Conservation (phyloP, 345 rosid genomes). For the Noccaea caerulescens region DNA sequence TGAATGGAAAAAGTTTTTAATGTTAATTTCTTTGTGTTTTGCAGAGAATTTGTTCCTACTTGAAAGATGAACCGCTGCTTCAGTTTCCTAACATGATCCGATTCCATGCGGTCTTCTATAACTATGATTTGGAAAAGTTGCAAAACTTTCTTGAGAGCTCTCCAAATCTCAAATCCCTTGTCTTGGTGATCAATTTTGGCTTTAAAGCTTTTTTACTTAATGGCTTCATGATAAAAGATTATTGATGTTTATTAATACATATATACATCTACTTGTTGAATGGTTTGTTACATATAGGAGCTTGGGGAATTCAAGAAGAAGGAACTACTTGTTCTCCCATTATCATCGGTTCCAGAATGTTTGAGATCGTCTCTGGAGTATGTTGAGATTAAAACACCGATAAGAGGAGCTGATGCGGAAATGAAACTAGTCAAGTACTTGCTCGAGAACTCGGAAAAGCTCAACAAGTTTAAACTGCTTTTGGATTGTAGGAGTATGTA, state of each 20-base stretch:
- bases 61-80: background rate
- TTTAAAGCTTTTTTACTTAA: too few relatives aligned
- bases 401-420: background rate
- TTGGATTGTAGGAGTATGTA: background rate
- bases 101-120: background rate
- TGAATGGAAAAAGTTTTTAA: too few relatives aligned
- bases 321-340: too few relatives aligned
- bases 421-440: slow-evolving; percentile 3
- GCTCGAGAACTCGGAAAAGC: background rate
- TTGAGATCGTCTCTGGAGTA: background rate
- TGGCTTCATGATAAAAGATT: too few relatives aligned
- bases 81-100: background rate
- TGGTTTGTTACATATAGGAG: too few relatives aligned
- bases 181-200: background rate
- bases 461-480: background rate
- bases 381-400: background rate
- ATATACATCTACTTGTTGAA: too few relatives aligned
- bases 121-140: background rate
- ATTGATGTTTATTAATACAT: too few relatives aligned
- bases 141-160: slow-evolving; percentile 13
- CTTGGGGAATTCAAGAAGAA: too few relatives aligned
- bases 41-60: background rate
- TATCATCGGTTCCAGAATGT: background rate
- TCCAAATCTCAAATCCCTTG: slow-evolving; percentile 12
- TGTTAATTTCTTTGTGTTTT: background rate